Percentiles rank a stretch among this genome's conserved stretches.
Conservation (phyloP, 2,329 filamentous ascomycete genomes). For the Hawksworthiomyces lignivorus region DNA sequence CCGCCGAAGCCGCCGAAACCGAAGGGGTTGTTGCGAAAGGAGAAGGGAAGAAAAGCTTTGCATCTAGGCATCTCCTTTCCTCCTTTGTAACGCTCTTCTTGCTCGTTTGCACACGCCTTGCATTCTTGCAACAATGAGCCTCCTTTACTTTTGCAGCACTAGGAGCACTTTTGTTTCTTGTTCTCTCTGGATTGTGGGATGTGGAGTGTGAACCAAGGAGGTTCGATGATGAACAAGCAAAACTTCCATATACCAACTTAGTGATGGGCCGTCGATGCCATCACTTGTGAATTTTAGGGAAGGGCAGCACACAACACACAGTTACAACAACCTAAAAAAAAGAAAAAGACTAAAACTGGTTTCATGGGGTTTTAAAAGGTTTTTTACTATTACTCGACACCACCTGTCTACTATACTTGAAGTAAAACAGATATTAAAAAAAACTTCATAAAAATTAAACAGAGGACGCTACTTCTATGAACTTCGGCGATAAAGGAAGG, state of each 20-base stretch:
- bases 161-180: conserved; percentile 9
- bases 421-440: conserved; percentile 4
- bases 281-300: too few species aligned
- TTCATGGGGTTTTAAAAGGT: conserved; percentile 1
- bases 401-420: conserved; percentile 2
- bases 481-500: too few species aligned
- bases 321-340: conserved; percentile 5
- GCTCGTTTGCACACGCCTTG: too few species aligned
- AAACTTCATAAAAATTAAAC: neutral
- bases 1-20: too few species aligned
- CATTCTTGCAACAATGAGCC: too few species aligned
- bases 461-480: neutral
- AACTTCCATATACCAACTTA: conserved; percentile 11
- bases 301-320: conserved; percentile 1
- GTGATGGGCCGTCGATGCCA: too few species aligned
- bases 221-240: too few species aligned
- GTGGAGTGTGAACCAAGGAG: too few species aligned
- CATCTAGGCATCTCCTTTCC: too few species aligned
- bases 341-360: conserved; percentile 1
- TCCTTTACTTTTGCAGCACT: conserved; percentile 6
- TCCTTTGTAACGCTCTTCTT: neutral
- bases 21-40: too few species aligned
- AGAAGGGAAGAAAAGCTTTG: too few species aligned
- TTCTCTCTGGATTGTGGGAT: conserved; percentile 11
- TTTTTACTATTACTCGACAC: conserved; percentile 3